Percentiles rank a stretch among this genome's conserved stretches.
These are phyloP conservation scores for Aspergillus ibericus DNA, from an alignment of 2,329 filamentous ascomycete species.

Conservation along the genomic window DNA sequence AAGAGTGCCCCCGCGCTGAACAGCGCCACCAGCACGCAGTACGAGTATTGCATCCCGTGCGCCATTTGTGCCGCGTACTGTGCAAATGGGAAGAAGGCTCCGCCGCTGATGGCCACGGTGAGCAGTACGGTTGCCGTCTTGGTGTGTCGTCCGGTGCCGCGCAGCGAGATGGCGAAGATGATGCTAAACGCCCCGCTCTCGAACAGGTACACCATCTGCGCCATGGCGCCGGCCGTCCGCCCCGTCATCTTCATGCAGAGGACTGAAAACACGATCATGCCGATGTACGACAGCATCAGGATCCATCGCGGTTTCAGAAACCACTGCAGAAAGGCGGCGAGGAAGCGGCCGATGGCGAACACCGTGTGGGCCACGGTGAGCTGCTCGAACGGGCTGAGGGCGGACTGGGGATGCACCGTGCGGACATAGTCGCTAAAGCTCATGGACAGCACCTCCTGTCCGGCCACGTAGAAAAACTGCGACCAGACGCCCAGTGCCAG, in stretches of 20 bases:
- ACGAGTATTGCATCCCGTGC: slow-evolving; percentile 49
- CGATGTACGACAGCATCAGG: slow-evolving; percentile 55
- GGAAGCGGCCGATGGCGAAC: slow-evolving; percentile 60
- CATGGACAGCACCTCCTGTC: slow-evolving; percentile 58
- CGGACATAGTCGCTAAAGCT: slow-evolving; percentile 48
- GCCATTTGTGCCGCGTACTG: slow-evolving; percentile 47
- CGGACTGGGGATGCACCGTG: slow-evolving; percentile 35
- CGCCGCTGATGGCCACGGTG: slow-evolving; percentile 56
- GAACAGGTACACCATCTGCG: slow-evolving; percentile 58
- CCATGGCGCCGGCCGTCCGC: slow-evolving; percentile 46
- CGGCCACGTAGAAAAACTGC: slow-evolving; percentile 62
- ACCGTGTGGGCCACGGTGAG: slow-evolving; percentile 57
- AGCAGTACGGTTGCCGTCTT: slow-evolving; percentile 57
- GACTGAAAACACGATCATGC: slow-evolving; percentile 53
- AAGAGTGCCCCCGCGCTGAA: slow-evolving; percentile 55
- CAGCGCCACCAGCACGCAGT: slow-evolving; percentile 54
- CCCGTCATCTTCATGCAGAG: slow-evolving; percentile 54
- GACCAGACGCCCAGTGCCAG: slow-evolving; percentile 55
- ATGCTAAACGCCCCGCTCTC: slow-evolving; percentile 62
- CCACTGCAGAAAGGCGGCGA: slow-evolving; percentile 54
- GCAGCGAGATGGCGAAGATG: slow-evolving; percentile 59
- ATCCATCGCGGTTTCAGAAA: slow-evolving; percentile 60
- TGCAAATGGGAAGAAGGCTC: slow-evolving; percentile 57
- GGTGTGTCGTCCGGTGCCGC: slow-evolving; percentile 59
- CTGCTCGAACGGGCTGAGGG: slow-evolving; percentile 42